These are phyloP conservation scores for Beauveria sp. DNA, from an alignment of 2,329 filamentous ascomycete species.

Conservation along the genomic window DNA sequence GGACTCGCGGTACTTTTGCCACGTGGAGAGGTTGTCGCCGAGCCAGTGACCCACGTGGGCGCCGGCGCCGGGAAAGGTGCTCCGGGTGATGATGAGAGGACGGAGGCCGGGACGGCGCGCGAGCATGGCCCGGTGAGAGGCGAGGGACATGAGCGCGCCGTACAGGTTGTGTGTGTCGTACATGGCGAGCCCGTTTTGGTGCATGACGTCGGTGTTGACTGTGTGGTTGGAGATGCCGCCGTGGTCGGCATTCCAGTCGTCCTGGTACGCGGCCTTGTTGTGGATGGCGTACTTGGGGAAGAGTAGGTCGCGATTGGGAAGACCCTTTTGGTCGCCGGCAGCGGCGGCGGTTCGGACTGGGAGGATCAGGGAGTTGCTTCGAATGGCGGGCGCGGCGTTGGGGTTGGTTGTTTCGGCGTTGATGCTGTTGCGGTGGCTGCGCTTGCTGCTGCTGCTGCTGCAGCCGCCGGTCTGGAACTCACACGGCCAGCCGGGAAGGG, in stretches of 20 bases:
- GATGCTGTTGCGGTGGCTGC: background rate
- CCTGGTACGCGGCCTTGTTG: conserved; percentile 36
- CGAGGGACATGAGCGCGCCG: conserved; percentile 67
- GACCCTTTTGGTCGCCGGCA: conserved; percentile 36
- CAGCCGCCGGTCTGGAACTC: conserved; percentile 54
- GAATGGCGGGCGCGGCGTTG: background rate
- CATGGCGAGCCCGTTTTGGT: conserved; percentile 58
- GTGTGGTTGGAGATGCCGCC: conserved; percentile 55
- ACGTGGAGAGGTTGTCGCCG: conserved; percentile 37
- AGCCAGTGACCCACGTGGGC: conserved; percentile 55
- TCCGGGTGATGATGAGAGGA: conserved; percentile 67
- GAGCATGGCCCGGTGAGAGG: conserved; percentile 58
- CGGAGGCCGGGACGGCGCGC: conserved; percentile 54
- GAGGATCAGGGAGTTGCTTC: conserved; percentile 4
- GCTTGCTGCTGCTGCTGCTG: conserved; percentile 18
- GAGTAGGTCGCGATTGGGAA: conserved; percentile 17
- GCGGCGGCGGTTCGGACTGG: conserved; percentile 48
- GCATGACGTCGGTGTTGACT: conserved; percentile 59
- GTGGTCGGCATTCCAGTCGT: conserved; percentile 43
- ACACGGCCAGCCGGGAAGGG: conserved; percentile 55
- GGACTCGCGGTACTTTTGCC: conserved; percentile 50
- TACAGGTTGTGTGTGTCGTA: conserved; percentile 76
- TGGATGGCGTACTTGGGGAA: conserved; percentile 17
- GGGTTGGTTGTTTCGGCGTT: background rate
- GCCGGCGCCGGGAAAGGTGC: conserved; percentile 68